These are phyloP conservation scores for Plectosphaerella sp. DNA, from an alignment of 2,329 filamentous ascomycete species.

Conservation along the genomic window DNA sequence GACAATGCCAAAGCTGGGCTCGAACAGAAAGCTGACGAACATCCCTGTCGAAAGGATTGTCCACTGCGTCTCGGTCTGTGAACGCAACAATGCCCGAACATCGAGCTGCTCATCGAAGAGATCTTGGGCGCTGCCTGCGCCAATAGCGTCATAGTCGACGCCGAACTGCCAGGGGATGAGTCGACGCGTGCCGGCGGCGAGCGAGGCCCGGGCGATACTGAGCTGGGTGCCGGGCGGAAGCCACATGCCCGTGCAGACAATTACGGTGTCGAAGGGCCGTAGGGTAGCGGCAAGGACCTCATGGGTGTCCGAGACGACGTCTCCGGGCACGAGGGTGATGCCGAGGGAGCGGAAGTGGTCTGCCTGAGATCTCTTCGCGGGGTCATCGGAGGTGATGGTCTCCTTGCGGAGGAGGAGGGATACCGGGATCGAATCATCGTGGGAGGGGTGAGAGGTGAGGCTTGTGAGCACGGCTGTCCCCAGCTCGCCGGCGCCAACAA, in stretches of 20 bases:
- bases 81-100: constrained; percentile 48
- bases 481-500: constrained; percentile 65
- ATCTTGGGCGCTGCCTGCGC: constrained; percentile 53
- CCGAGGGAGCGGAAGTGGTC: constrained; percentile 29
- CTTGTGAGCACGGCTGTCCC: constrained; percentile 50
- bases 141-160: constrained; percentile 65
- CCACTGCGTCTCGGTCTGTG: constrained; percentile 49
- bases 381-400: constrained; percentile 33
- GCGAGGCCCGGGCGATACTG: constrained; percentile 51
- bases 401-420: constrained; percentile 50
- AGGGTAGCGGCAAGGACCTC: constrained; percentile 38
- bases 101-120: constrained; percentile 65
- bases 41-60: constrained; percentile 64
- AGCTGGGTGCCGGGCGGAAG: constrained; percentile 49
- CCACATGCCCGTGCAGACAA: constrained; percentile 59
- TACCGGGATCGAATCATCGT: constrained; percentile 28
- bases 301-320: constrained; percentile 32
- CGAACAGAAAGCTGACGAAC: constrained; percentile 68
- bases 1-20: constrained; percentile 58
- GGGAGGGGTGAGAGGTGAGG: constrained; percentile 41
- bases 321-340: constrained; percentile 36
- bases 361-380: constrained; percentile 28
- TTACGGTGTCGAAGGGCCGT: constrained; percentile 43
- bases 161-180: constrained; percentile 74
- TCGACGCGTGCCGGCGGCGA: constrained; percentile 42